phyloP scores from a whole-genome alignment of 768 basidiomycete species.

The Fomitopsis pulvina region DNA sequence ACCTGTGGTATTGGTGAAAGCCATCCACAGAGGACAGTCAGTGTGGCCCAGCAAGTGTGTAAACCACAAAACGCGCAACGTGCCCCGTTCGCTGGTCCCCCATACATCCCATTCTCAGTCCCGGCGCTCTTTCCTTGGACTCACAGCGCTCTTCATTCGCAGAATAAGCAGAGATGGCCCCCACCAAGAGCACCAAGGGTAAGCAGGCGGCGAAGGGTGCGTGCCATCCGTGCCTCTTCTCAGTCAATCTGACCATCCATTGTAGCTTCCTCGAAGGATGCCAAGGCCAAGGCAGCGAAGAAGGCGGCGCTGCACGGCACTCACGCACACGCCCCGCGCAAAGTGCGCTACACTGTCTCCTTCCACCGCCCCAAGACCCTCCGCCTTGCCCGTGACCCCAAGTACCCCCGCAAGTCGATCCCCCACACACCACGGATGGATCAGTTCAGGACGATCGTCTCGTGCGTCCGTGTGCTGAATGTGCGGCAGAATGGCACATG shows the following conservation, averaged over 20 bases:
- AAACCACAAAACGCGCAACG: no score
- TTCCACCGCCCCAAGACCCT: slow-evolving; percentile 98
- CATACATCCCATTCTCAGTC: no score
- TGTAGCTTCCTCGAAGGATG: slow-evolving; percentile 27
- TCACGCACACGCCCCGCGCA: slow-evolving; percentile 68
- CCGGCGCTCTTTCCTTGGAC: no score
- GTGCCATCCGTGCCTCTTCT: slow-evolving; percentile 14
- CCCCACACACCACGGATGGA: slow-evolving; percentile 94
- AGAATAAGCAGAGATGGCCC: slow-evolving; percentile 43
- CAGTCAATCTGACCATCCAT: background rate
- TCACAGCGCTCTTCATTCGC: background rate
- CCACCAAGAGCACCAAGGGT: slow-evolving; percentile 61
- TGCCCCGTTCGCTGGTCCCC: no score
- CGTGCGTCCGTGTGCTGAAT: slow-evolving; percentile 41
- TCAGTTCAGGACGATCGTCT: slow-evolving; percentile 90
- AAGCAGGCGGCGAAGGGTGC: slow-evolving; percentile 45
- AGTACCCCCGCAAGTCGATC: slow-evolving; percentile 94
- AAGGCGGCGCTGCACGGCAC: slow-evolving; percentile 93
- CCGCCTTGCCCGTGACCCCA: slow-evolving; percentile 72
- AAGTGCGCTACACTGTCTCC: slow-evolving; percentile 77
- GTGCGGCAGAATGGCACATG: background rate
- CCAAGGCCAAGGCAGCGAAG: slow-evolving; percentile 91
- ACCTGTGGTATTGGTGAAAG: no score
- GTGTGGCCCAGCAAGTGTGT: no score
- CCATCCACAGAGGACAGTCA: no score